Percentiles rank a stretch among this genome's conserved stretches.
phyloP scores from a whole-genome alignment of 1,284 basidiomycete species.

The Leccinum pseudoinsigne region DNA sequence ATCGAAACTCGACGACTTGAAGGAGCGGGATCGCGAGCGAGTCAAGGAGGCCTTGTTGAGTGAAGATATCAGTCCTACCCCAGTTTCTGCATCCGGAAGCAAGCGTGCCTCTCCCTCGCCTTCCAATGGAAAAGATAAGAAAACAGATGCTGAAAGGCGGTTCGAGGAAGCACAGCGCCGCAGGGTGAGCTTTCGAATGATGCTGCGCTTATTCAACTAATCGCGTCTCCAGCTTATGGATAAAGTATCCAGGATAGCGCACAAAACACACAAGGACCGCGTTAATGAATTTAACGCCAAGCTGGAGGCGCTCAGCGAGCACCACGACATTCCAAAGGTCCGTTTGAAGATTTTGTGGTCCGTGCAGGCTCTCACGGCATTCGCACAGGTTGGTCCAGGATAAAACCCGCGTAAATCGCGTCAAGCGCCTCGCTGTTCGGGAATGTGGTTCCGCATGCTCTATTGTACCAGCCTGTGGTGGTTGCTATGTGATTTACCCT shows the following conservation, averaged over 20 bases:
- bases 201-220: constrained; percentile 6
- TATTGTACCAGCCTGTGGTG: constrained; percentile 19
- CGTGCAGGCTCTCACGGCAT: constrained; percentile 30
- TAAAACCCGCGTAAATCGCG: constrained; percentile 44
- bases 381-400: constrained; percentile 70
- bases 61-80: constrained; percentile 42
- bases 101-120: constrained; percentile 57
- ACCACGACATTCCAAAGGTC: constrained; percentile 93
- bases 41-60: constrained; percentile 51
- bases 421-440: constrained; percentile 16
- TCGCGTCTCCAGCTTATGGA: constrained; percentile 62
- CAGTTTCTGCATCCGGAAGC: constrained; percentile 53
- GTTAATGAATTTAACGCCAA: constrained; percentile 92
- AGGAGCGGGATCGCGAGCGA: constrained; percentile 46
- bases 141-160: constrained; percentile 88
- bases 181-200: constrained; percentile 56
- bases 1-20: constrained; percentile 34
- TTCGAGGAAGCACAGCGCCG: constrained; percentile 87
- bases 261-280: constrained; percentile 93
- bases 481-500: constrained; percentile 17
- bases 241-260: constrained; percentile 78
- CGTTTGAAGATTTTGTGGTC: constrained; percentile 26
- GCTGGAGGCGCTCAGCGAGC: constrained; percentile 86
- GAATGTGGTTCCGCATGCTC: constrained; percentile 9
- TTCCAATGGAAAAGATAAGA: constrained; percentile 47